Base-by-base conservation (phyloP, 805 yeast species). In the Lachancea sp. region DNA sequence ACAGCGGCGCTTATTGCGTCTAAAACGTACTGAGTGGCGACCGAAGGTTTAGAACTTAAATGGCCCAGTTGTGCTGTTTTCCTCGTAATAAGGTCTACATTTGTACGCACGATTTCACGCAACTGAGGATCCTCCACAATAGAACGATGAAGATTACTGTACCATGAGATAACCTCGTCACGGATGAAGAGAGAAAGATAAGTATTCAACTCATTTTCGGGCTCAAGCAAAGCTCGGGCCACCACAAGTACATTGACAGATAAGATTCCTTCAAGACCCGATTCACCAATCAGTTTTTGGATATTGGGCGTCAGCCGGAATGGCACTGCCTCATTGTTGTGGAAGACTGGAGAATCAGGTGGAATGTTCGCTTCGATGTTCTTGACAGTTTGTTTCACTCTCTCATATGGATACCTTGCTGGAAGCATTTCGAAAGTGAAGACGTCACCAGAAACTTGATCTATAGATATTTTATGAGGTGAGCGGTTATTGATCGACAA, bases 381-480 rank as follows among this genome's bases (percentile, higher is more conserved):
- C 36, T 58, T 58, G 31, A 60, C 55, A 20, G 60, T 56, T 13
- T 69, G 65, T 46, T 67, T 69, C 6, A 67, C 61, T 28, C 68
- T 60, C 45, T 63, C 67, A 32, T 54, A 58, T 15, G 84, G 81
- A 50, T 80, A 74, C 64, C 84, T 82, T 54, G 88, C 80, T 12
- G 98, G 98, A 40, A 92, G 69, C 95, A 92, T 89, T 56, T 94
- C 98, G 5, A 90, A 78, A 0, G 97, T 88, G 80, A 92, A 85
- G 9, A 90, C 90, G 50, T 78, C 77, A 45, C 98, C 99, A 2
- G 92, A 82, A 5, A 74, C 76, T 56, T 75, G 72, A 54, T 88
- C 80, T 43, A 94, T 77, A 58, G 82, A 81, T 45, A 92, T 84
- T 72, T 90, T 94, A 60, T 85, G 94, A 3, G 98, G 97, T 48